These are phyloP conservation scores for Ambispora gerdemannii DNA, from an alignment of 192 early-diverging fungal genomes.

Conservation along the genomic window DNA sequence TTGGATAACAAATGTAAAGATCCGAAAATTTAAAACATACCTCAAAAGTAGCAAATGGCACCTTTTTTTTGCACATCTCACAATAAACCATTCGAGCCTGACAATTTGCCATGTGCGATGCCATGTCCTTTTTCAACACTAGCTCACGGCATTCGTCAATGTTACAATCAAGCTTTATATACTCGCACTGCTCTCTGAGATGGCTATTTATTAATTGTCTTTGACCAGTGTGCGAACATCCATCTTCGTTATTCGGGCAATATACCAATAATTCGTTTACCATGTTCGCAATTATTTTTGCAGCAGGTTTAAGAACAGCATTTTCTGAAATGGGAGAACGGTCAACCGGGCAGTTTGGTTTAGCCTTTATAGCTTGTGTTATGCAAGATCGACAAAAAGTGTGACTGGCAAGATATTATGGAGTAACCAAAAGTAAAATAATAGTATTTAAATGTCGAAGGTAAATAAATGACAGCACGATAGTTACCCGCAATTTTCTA, in stretches of 20 bases:
- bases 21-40: conserved; percentile 40
- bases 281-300: conserved; percentile 60
- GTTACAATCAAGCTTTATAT: conserved; percentile 46
- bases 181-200: conserved; percentile 55
- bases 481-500: conserved; percentile 41
- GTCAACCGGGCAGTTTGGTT: conserved; percentile 57
- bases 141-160: conserved; percentile 52
- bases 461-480: not conserved
- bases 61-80: conserved; percentile 52
- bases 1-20: not conserved
- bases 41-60: conserved; percentile 47
- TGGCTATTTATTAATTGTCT: conserved; percentile 55
- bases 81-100: conserved; percentile 51
- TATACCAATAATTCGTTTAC: conserved; percentile 63
- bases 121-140: conserved; percentile 54
- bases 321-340: conserved; percentile 42
- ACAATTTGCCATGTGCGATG: conserved; percentile 56
- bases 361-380: conserved; percentile 46
- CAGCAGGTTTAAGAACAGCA: conserved; percentile 46
- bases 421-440: not conserved
- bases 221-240: conserved; percentile 57
- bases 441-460: not conserved
- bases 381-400: conserved; percentile 68
- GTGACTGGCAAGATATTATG: conserved; percentile 40
- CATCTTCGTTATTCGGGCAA: conserved; percentile 51